Evolutionary conservation across 306 rosid species (phyloP).

Genomic region (Trifolium pratense): DNA sequence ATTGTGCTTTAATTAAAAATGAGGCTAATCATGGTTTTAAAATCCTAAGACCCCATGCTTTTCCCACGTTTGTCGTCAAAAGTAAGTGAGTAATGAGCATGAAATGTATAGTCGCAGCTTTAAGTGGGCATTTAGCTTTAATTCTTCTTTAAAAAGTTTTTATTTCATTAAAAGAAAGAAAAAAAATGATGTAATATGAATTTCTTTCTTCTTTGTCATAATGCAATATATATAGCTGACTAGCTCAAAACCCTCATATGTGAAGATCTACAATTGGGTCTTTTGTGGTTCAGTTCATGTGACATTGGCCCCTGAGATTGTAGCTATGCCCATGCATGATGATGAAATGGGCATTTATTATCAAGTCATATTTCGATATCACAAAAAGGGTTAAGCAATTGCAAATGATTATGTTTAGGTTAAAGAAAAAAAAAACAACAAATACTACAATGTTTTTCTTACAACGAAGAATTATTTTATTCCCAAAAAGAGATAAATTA

Average conservation of each 20-base stretch:
- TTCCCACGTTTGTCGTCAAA: conserved; percentile 64
- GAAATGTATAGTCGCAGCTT: conserved; percentile 32
- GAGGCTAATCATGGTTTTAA: conserved; percentile 47
- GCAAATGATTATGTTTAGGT: conserved; percentile 34
- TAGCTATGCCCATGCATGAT: conserved; percentile 40
- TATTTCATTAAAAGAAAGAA: too few relatives aligned
- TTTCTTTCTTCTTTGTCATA: conserved; percentile 24
- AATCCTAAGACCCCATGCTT: conserved; percentile 58
- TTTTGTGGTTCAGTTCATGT: conserved; percentile 37
- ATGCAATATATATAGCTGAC: conserved; percentile 5
- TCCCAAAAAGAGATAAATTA: too few relatives aligned
- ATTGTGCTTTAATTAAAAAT: conserved; percentile 35
- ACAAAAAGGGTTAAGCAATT: conserved; percentile 43
- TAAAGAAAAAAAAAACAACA: not conserved
- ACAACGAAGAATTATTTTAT: too few relatives aligned
- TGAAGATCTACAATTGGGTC: conserved; percentile 31
- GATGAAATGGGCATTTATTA: conserved; percentile 33
- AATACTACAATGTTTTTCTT: too few relatives aligned
- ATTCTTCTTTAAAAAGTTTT: conserved; percentile 16
- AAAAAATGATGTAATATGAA: conserved; percentile 44
- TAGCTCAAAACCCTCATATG: conserved; percentile 32
- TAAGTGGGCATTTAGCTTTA: conserved; percentile 40
- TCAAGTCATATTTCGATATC: conserved; percentile 35
- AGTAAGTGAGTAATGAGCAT: conserved; percentile 51
- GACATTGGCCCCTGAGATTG: conserved; percentile 11